Conservation (phyloP, 2,329 filamentous ascomycete species). For the Fusarium vanettenii region DNA sequence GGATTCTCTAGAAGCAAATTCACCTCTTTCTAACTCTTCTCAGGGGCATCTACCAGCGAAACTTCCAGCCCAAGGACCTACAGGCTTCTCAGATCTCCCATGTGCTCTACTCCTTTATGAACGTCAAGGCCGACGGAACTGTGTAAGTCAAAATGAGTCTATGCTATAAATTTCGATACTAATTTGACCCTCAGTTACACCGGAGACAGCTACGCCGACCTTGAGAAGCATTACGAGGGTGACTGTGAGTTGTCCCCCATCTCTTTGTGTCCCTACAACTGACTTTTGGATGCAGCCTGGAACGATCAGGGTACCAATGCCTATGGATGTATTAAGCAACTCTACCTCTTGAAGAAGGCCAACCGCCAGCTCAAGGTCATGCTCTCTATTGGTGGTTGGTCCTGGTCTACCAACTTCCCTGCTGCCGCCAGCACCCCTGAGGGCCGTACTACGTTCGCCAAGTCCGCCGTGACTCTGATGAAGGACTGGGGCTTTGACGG, state of each 20-base stretch:
- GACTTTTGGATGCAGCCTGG: constrained; percentile 15
- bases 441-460: constrained; percentile 22
- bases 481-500: constrained; percentile 34
- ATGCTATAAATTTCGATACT: background rate
- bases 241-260: constrained; percentile 63
- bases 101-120: constrained; percentile 85
- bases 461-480: constrained; percentile 28
- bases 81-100: constrained; percentile 72
- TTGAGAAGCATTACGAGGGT: constrained; percentile 72
- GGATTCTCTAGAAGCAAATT: constrained; percentile 50
- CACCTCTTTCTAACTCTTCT: constrained; percentile 47
- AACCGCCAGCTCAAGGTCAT: constrained; percentile 31
- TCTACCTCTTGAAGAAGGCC: constrained; percentile 29
- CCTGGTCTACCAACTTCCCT: constrained; percentile 30
- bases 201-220: constrained; percentile 76
- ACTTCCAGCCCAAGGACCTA: constrained; percentile 45
- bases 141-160: constrained; percentile 61
- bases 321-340: constrained; percentile 32
- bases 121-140: constrained; percentile 76
- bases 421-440: constrained; percentile 23
- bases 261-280: background rate
- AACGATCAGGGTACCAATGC: constrained; percentile 14
- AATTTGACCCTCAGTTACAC: constrained; percentile 58
- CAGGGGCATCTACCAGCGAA: constrained; percentile 26
- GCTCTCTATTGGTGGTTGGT: constrained; percentile 30